Conservation (phyloP, 176 grass and related monocot genomes). For the Poa annua region DNA sequence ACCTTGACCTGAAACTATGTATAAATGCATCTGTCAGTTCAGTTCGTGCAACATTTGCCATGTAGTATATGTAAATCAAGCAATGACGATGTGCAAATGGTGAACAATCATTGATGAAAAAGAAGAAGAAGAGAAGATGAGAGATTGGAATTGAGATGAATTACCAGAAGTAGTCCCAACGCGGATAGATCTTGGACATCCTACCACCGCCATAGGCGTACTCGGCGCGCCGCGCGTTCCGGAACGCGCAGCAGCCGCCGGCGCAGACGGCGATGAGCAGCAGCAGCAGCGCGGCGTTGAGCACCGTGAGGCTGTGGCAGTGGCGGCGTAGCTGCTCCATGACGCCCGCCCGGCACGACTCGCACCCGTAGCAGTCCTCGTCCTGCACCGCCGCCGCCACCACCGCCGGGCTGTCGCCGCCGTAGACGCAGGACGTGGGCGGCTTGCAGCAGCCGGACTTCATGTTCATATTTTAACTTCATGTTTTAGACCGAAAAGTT, state of each 20-base stretch:
- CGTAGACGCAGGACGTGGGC: constrained; percentile 84
- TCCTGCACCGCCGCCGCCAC: no score
- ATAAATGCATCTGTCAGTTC: neutral
- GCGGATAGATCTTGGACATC: constrained; percentile 68
- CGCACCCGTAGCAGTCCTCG: constrained; percentile 62
- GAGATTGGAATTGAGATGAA: neutral
- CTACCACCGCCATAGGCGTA: constrained; percentile 57
- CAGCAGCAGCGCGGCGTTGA: constrained; percentile 74
- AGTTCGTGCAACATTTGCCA: neutral
- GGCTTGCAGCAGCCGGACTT: constrained; percentile 99
- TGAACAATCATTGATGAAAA: neutral
- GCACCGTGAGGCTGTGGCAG: constrained; percentile 81
- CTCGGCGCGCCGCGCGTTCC: constrained; percentile 56
- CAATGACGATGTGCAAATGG: neutral
- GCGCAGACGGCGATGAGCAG: constrained; percentile 74
- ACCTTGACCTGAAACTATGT: constrained; percentile 64
- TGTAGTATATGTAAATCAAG: neutral
- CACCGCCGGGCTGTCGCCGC: constrained; percentile 12
- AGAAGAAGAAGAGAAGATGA: no score
- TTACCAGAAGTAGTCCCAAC: constrained; percentile 85
- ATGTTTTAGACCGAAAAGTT: no score
- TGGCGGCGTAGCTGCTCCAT: constrained; percentile 79
- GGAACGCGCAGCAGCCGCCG: constrained; percentile 79
- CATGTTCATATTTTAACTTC: no score
- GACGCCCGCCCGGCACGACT: constrained; percentile 86